phyloP scores from a whole-genome alignment of 768 basidiomycete species.

The Artomyces pyxidatus region DNA sequence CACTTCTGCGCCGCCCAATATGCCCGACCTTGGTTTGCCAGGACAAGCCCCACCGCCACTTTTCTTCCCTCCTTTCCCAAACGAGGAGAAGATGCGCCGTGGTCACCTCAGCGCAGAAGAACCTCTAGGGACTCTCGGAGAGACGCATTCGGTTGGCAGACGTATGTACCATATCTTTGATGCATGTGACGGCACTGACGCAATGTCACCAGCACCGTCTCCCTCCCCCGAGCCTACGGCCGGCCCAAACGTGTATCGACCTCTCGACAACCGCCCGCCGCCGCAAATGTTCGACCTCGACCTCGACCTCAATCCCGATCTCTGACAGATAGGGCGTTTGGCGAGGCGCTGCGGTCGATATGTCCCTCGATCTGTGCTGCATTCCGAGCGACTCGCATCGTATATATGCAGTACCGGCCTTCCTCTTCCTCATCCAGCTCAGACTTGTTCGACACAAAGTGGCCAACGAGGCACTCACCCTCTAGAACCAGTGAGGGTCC shows the following conservation, averaged over 20 bases:
- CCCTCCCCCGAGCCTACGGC: slow-evolving; percentile 50
- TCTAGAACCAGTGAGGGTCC: no score
- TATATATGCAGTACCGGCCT: no score
- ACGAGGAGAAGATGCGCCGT: slow-evolving; percentile 85
- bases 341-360: no score
- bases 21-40: slow-evolving; percentile 64
- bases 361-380: no score
- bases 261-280: slow-evolving; percentile 55
- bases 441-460: no score
- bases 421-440: no score
- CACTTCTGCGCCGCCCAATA: slow-evolving; percentile 83
- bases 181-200: slow-evolving; percentile 4
- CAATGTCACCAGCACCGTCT: slow-evolving; percentile 52
- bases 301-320: slow-evolving; percentile 77
- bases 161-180: slow-evolving; percentile 33
- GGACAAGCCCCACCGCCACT: slow-evolving; percentile 70
- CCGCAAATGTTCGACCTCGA: slow-evolving; percentile 71
- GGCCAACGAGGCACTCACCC: no score
- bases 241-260: slow-evolving; percentile 57
- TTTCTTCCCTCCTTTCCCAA: slow-evolving; percentile 88
- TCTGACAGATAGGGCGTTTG: no score
- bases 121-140: slow-evolving; percentile 68
- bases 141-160: slow-evolving; percentile 74
- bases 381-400: no score
- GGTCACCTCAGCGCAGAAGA: slow-evolving; percentile 75